Base-by-base conservation (phyloP, 441 rosid genomes). In the Melastoma candidum region DNA sequence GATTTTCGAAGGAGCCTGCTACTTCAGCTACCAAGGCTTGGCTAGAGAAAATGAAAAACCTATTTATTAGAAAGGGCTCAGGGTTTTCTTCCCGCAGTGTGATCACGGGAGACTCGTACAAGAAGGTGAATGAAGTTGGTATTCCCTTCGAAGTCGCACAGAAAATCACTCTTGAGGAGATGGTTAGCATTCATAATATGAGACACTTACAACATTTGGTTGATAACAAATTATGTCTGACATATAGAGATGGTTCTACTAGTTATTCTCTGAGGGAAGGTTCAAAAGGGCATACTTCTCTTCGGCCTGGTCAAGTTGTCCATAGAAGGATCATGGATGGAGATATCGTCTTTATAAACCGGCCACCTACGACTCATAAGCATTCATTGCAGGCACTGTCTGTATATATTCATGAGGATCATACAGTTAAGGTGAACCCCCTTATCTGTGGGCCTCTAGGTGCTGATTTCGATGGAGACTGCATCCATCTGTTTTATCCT, bases 41-140 rank as follows among this genome's bases (percentile, higher is more conserved):
- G 97, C 70, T 82, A 13, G 96, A 94, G 63, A 93, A 93, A 58
- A 93, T 93, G 83, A 71, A 77, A 46, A 93, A 90, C 0, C 64
- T 93, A 47, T 93, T 93, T 67, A 89, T 93, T 3, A 84, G 85
- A 39, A 93, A 93, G 69, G 95, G 99, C 27, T 89, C 90, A 43
- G 99, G 99, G 41, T 93, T 89, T 56, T 89, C 97, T 51, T 93
- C 99, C 12, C 90, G 99, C n/a, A 78, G 85, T 69, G 97, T 93
- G 64, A 86, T 93, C 54, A 86, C 99, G 29, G 99, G 99, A 44
- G 99, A 93, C 71, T 76, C 95, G 2, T 93, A 79, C 58, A 83
- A 77, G 53, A 65, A 47, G 51, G 99, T 89, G 9, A 80, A 81
- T 61, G 88, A 89, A 60, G 83, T 93, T 64, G 99, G 96, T 0